These are phyloP conservation scores for Tulasnella sp. DNA, from an alignment of 768 basidiomycete species.

Conservation along the genomic window DNA sequence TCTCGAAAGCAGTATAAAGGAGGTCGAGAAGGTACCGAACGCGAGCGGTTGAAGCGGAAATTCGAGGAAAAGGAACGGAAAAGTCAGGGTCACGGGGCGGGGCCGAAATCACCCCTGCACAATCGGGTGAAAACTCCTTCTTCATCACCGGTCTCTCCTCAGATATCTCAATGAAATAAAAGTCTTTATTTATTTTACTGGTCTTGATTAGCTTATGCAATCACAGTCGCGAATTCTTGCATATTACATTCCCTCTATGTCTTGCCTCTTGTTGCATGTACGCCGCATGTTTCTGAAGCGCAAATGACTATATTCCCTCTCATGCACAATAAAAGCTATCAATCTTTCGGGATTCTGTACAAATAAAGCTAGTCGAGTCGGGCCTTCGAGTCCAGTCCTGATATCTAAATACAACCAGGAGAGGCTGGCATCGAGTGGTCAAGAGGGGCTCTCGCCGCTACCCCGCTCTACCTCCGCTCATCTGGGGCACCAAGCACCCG, in stretches of 20 bases:
- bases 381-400: no score
- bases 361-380: no score
- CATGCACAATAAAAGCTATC: neutral
- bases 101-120: neutral
- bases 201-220: neutral
- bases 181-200: neutral
- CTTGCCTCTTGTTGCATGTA: neutral
- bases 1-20: constrained; percentile 19
- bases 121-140: neutral
- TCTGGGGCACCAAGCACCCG: no score
- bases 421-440: no score
- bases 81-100: neutral
- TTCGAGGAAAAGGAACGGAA: constrained; percentile 12
- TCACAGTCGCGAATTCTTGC: neutral
- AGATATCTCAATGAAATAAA: neutral
- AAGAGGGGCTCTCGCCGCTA: no score
- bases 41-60: constrained; percentile 22
- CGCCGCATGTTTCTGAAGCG: neutral
- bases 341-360: neutral
- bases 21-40: constrained; percentile 22
- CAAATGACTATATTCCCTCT: neutral
- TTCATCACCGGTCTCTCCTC: neutral
- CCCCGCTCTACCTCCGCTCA: no score
- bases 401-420: no score
- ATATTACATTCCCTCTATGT: neutral